These are phyloP conservation scores for Fraxinus velutina DNA, from an alignment of 305 asterid species.

Conservation along the genomic window DNA sequence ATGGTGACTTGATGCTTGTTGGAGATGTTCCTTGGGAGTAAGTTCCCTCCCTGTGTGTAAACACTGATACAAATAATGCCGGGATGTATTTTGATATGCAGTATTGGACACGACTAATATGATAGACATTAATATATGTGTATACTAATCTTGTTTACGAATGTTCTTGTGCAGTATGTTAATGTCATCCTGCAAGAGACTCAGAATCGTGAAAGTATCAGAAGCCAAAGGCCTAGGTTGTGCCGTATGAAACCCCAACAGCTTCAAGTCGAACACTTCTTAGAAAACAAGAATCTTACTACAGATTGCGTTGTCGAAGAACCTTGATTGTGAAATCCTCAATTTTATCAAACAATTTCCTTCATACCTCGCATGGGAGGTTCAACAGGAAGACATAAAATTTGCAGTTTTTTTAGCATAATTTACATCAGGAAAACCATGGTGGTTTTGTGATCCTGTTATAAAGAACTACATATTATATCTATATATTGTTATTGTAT, in stretches of 20 bases:
- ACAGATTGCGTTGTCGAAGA: slow-evolving; percentile 43
- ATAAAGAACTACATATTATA: slow-evolving; percentile 12
- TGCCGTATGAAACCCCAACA: slow-evolving; percentile 30
- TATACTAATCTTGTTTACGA: not conserved
- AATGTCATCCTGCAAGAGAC: slow-evolving; percentile 55
- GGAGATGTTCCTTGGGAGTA: slow-evolving; percentile 76
- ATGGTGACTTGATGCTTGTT: slow-evolving; percentile 71
- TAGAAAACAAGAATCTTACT: slow-evolving; percentile 24
- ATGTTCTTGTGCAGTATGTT: slow-evolving; percentile 51
- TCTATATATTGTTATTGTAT: not conserved
- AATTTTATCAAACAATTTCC: slow-evolving; percentile 22
- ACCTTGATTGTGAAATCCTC: slow-evolving; percentile 27
- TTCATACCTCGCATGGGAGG: slow-evolving; percentile 17
- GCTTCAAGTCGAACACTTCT: slow-evolving; percentile 2
- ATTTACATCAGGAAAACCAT: slow-evolving; percentile 28
- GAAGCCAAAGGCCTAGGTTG: slow-evolving; percentile 58
- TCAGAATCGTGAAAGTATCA: slow-evolving; percentile 61
- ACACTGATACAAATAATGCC: not conserved
- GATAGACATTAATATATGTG: no score
- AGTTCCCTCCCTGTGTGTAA: slow-evolving; percentile 17
- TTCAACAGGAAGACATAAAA: slow-evolving; percentile 16
- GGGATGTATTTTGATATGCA: not conserved
- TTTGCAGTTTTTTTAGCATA: slow-evolving; percentile 23
- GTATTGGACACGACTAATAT: not conserved
- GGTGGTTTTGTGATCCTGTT: slow-evolving; percentile 37